A percentile compares a stretch with the other conserved stretches of the same genome.
These are phyloP conservation scores for Pinus tabuliformis DNA, from an alignment of 75 land plant species.

Conservation along the genomic window DNA sequence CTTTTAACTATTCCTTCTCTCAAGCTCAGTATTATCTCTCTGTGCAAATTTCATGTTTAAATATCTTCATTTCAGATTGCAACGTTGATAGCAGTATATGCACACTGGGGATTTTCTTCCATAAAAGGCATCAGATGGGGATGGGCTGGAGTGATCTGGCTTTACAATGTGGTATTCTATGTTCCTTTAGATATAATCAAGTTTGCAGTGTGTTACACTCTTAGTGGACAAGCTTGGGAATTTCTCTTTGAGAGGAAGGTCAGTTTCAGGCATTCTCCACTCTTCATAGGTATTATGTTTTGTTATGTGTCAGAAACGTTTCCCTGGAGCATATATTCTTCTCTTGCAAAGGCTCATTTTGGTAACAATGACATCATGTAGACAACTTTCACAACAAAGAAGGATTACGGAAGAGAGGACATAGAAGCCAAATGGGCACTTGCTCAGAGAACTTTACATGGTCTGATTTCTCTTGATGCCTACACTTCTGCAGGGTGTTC, in stretches of 20 bases:
- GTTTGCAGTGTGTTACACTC: slow-evolving; percentile 56
- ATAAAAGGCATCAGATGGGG: slow-evolving; percentile 73
- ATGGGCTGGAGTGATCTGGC: slow-evolving; percentile 76
- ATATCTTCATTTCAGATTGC: slow-evolving; percentile 37
- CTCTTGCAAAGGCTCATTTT: not conserved
- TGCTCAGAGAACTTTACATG: no score
- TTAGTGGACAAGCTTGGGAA: slow-evolving; percentile 72
- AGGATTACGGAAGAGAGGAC: no score
- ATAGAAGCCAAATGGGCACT: no score
- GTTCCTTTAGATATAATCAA: slow-evolving; percentile 33
- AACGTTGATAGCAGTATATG: slow-evolving; percentile 68
- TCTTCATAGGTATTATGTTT: not conserved
- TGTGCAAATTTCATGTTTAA: no score
- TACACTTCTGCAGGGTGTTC: not conserved
- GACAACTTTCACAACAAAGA: no score
- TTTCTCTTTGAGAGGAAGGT: slow-evolving; percentile 63
- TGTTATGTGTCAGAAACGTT: not conserved
- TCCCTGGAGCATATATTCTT: not conserved
- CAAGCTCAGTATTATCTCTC: no score
- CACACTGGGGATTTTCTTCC: slow-evolving; percentile 52
- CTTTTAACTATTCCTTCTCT: no score
- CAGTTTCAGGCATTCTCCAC: not conserved
- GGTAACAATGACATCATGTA: not conserved
- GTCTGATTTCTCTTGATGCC: slow-evolving; percentile 14
- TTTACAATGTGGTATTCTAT: slow-evolving; percentile 42